Percentiles rank a stretch among this genome's conserved stretches.
Evolutionary conservation across 176 grass and related monocot species (phyloP).

Genomic region (Echinochloa phyllopogon): DNA sequence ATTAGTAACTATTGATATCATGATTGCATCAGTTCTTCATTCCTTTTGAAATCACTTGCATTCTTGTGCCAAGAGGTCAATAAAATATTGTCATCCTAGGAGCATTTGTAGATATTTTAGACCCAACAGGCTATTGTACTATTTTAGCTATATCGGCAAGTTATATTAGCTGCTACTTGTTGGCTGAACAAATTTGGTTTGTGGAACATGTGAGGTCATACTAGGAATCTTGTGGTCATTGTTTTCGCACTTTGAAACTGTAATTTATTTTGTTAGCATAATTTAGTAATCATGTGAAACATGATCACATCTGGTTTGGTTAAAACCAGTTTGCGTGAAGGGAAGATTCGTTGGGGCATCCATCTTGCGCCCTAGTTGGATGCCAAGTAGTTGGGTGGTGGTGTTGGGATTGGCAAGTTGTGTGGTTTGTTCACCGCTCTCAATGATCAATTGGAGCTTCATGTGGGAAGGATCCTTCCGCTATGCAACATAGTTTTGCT

Average conservation of each 20-base stretch:
- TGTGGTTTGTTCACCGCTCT: neutral
- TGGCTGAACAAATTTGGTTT: constrained; percentile 7
- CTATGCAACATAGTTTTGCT: too few relatives aligned
- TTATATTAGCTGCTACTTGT: constrained; percentile 30
- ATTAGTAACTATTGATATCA: constrained; percentile 19
- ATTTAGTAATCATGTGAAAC: constrained; percentile 5
- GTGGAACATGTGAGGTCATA: neutral
- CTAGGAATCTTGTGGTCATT: neutral
- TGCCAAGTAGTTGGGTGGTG: neutral
- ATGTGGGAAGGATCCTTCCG: neutral
- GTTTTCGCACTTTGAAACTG: constrained; percentile 2
- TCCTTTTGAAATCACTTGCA: constrained; percentile 14
- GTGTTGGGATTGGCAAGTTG: neutral
- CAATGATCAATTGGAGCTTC: neutral
- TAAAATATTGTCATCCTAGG: constrained; percentile 18
- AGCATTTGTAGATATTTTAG: neutral
- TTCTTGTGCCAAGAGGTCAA: neutral
- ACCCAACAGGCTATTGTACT: constrained; percentile 5
- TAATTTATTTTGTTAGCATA: constrained; percentile 7
- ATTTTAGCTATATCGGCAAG: constrained; percentile 16
- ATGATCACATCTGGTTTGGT: neutral
- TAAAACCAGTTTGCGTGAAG: neutral
- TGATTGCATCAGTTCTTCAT: constrained; percentile 11
- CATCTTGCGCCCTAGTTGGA: neutral
- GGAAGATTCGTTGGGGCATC: neutral